Evolutionary conservation across 1,284 basidiomycete genomes (phyloP).

Genomic region (Neonothopanus nambi): DNA sequence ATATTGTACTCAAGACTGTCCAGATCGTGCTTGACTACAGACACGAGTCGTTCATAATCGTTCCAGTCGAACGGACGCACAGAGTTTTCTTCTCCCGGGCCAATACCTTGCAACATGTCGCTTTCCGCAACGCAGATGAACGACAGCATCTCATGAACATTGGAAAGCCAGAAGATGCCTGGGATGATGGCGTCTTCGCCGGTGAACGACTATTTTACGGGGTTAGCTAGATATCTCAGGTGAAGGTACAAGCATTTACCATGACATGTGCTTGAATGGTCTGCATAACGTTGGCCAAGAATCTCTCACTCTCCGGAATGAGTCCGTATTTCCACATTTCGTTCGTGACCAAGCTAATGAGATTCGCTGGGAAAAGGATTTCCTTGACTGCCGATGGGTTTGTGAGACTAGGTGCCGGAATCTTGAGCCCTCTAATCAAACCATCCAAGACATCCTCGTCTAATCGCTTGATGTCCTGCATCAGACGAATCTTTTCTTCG

Average conservation of each 20-base stretch:
- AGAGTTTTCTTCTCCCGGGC: conserved; percentile 90
- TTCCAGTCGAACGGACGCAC: conserved; percentile 96
- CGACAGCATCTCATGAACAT: conserved; percentile 99
- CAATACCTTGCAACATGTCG: conserved; percentile 97
- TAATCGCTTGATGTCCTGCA: conserved; percentile 89
- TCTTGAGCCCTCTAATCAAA: conserved; percentile 89
- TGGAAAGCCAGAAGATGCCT: conserved; percentile 98
- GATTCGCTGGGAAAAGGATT: conserved; percentile 98
- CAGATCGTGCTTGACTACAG: conserved; percentile 97
- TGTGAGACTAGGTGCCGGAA: conserved; percentile 87
- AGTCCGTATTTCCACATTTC: conserved; percentile 99
- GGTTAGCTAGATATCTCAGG: background rate
- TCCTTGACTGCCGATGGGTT: conserved; percentile 96
- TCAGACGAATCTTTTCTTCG: conserved; percentile 92
- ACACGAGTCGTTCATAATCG: conserved; percentile 94
- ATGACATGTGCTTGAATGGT: conserved; percentile 97
- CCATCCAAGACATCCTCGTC: conserved; percentile 96
- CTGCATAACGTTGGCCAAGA: conserved; percentile 99
- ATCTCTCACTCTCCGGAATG: conserved; percentile 95
- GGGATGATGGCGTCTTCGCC: conserved; percentile 96
- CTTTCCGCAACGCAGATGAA: conserved; percentile 99
- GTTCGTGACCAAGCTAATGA: conserved; percentile 96
- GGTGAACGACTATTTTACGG: conserved; percentile 71
- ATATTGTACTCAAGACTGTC: conserved; percentile 99
- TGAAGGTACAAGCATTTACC: conserved; percentile 54